Evolutionary conservation across 1,284 basidiomycete species (phyloP), one percentile per base, ranked within the genome.

Genomic region (Clitocybe nebularis): DNA sequence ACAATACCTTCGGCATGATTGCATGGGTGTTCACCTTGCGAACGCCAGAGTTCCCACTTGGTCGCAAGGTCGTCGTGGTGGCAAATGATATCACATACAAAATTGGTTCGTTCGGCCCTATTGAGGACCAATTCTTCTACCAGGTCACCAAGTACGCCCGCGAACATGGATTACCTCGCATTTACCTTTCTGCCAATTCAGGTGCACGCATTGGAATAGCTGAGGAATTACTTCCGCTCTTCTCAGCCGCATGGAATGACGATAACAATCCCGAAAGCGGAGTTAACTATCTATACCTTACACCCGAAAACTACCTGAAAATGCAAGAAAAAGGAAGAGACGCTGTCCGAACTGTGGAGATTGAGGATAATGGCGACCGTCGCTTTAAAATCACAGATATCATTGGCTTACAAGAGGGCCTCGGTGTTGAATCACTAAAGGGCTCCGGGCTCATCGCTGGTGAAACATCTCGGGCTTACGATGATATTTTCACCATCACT

Each of bases 31-130:
- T 93, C 74, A 93, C 84, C 4, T 75, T 98, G 54, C 76, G 78
- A 57, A 99, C 96, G 0, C 96, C 96, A 8, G 96, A 99, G 68
- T 97, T 81, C 68, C 92, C 92, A 39, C 68, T 79, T 33, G 96
- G 96, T 25, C 90, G 96, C 54, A 82, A 79, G 50, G 79, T 87
- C 1, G 86, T 99, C 7, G 85, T 94, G 43, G 82, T 99, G 50
- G 93, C 96, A 45, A 99, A 99, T 71, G 96, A 99, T 60, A 99
- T 99, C 67, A 99, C 96, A 14, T 95, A 83, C 76, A 95, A 93
- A 71, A 98, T 97, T 49, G 96, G 96, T 52, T 98, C 95, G 8
- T 99, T 99, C 62, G 96, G 95, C 43, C 96, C 96, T 28, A 62
- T 73, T 5, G 96, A 99, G 66, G 96, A 99, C 68, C 86, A 91